Evolutionary conservation across 352 stramenopile species (phyloP).

Genomic region (Plasmopara halstedii): DNA sequence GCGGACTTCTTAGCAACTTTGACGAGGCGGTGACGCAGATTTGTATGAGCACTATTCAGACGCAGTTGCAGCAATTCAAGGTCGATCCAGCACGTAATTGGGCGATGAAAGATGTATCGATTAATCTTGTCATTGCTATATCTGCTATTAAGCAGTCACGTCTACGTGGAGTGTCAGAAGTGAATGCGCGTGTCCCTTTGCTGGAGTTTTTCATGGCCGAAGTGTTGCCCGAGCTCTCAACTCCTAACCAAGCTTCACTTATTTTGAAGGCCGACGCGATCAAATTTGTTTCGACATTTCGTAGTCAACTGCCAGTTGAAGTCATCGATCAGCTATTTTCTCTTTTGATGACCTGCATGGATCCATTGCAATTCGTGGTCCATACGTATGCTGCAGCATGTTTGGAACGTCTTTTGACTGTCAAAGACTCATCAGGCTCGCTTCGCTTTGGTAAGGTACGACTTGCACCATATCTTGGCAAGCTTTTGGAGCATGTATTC

Average conservation of each 20-base stretch:
- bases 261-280: conserved; percentile 97
- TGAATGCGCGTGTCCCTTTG: conserved; percentile 92
- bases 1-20: conserved; percentile 93
- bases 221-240: conserved; percentile 90
- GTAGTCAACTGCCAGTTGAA: conserved; percentile 92
- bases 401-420: conserved; percentile 94
- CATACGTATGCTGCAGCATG: conserved; percentile 96
- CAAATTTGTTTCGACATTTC: conserved; percentile 98
- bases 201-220: conserved; percentile 95
- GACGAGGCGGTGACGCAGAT: conserved; percentile 92
- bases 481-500: conserved; percentile 94
- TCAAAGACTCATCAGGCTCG: conserved; percentile 79
- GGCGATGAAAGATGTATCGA: conserved; percentile 94
- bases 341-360: conserved; percentile 84
- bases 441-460: conserved; percentile 78
- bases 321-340: conserved; percentile 91
- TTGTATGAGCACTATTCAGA: conserved; percentile 86
- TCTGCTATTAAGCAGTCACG: conserved; percentile 91
- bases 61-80: conserved; percentile 89
- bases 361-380: conserved; percentile 89
- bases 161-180: conserved; percentile 89
- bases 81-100: conserved; percentile 83
- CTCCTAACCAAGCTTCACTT: conserved; percentile 66
- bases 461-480: conserved; percentile 87
- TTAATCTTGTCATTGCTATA: conserved; percentile 95